These are phyloP conservation scores for Paspalum notatum DNA, from an alignment of 176 grass and related monocot genomes.

Conservation along the genomic window DNA sequence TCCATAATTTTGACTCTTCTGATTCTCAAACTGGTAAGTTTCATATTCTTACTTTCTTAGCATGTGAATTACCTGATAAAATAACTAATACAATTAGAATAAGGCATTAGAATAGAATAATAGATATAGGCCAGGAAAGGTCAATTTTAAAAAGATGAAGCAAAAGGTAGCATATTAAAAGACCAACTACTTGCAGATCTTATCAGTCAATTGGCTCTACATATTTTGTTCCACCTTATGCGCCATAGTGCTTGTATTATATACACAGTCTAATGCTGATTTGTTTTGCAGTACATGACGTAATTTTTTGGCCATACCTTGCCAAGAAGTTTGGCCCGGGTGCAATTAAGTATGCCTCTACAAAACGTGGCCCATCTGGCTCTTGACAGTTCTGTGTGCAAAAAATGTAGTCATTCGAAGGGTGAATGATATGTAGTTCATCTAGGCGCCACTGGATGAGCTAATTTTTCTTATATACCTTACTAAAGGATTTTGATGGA, in stretches of 20 bases:
- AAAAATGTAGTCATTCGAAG: neutral
- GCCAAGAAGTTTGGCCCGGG: slow-evolving; percentile 26
- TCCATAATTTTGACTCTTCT: slow-evolving; percentile 27
- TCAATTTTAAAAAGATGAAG: neutral
- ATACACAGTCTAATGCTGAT: neutral
- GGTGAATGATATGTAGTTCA: neutral
- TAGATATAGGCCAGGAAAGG: neutral
- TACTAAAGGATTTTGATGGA: neutral
- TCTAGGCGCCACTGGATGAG: neutral
- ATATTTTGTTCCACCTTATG: neutral
- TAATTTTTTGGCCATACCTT: neutral
- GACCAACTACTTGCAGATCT: neutral
- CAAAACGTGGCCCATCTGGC: neutral
- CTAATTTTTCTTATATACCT: neutral
- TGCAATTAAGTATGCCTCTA: slow-evolving; percentile 2
- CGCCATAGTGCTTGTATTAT: neutral
- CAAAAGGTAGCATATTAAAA: neutral
- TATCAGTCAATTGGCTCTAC: neutral
- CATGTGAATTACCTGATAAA: neutral
- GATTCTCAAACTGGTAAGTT: slow-evolving; percentile 45
- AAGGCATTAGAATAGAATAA: neutral
- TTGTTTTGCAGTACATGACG: slow-evolving; percentile 30
- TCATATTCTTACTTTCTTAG: neutral
- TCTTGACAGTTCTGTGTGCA: neutral
- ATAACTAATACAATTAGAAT: neutral